Evolutionary conservation across 352 stramenopile species (phyloP).

Genomic region (Globisporangium perplexum): DNA sequence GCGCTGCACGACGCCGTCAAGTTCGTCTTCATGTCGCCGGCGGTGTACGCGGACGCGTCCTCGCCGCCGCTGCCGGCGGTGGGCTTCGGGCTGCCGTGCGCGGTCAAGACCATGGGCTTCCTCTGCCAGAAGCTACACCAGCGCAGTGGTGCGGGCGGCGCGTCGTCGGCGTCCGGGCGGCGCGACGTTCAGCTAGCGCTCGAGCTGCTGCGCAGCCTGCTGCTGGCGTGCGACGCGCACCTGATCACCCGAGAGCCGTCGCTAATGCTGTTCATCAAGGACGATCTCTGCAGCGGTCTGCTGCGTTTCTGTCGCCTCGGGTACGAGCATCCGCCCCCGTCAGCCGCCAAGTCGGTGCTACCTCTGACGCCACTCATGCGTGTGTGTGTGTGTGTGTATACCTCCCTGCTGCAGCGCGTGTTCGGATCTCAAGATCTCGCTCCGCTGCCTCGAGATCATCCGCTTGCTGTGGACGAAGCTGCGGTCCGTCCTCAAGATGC

Average conservation of each 20-base stretch:
- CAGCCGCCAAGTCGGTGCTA: too few species aligned
- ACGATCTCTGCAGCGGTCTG: slow-evolving; percentile 73
- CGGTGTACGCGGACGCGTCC: slow-evolving; percentile 36
- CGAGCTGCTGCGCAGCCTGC: slow-evolving; percentile 44
- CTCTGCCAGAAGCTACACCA: slow-evolving; percentile 76
- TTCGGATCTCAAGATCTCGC: slow-evolving; percentile 42
- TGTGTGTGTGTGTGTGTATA: neutral
- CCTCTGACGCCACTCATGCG: too few species aligned
- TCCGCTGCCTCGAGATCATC: slow-evolving; percentile 58
- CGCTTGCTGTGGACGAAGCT: slow-evolving; percentile 75
- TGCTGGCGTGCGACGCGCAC: slow-evolving; percentile 48
- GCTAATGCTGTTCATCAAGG: slow-evolving; percentile 80
- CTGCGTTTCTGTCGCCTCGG: slow-evolving; percentile 67
- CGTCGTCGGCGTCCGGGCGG: slow-evolving; percentile 17
- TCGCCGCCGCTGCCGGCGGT: slow-evolving; percentile 3
- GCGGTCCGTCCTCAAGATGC: slow-evolving; percentile 68
- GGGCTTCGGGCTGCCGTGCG: slow-evolving; percentile 68
- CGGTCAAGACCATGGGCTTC: slow-evolving; percentile 76
- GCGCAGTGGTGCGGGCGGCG: slow-evolving; percentile 14
- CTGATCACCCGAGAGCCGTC: slow-evolving; percentile 48
- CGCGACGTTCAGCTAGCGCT: slow-evolving; percentile 73
- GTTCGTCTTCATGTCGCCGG: slow-evolving; percentile 55
- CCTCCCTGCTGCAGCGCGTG: slow-evolving; percentile 26
- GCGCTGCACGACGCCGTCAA: slow-evolving; percentile 56
- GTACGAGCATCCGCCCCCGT: too few species aligned